Evolutionary conservation across 2,329 filamentous ascomycete genomes (phyloP).

Genomic region (Verruconis gallopava): DNA sequence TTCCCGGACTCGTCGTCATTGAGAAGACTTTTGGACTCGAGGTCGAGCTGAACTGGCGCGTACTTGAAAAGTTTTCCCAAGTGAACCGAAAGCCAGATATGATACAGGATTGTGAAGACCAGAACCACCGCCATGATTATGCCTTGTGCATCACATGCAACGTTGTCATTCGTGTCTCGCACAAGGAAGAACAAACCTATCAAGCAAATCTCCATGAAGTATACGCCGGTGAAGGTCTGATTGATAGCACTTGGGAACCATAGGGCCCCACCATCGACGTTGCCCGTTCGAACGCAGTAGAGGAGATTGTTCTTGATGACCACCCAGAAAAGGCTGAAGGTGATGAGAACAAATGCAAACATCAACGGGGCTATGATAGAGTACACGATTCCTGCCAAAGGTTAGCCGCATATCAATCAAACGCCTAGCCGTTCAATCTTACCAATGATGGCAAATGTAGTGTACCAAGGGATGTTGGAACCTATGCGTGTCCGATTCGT

Average conservation of each 20-base stretch:
- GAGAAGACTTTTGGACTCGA: slow-evolving; percentile 40
- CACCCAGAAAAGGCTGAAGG: slow-evolving; percentile 81
- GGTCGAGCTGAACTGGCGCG: slow-evolving; percentile 51
- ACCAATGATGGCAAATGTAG: slow-evolving; percentile 9
- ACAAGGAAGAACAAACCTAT: slow-evolving; percentile 82
- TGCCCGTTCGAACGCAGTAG: slow-evolving; percentile 72
- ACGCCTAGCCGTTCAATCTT: not conserved
- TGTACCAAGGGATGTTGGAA: slow-evolving; percentile 9
- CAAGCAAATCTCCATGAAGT: slow-evolving; percentile 84
- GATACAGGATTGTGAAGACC: slow-evolving; percentile 60
- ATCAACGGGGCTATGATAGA: slow-evolving; percentile 81
- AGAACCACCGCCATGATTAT: slow-evolving; percentile 70
- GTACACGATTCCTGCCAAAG: slow-evolving; percentile 58
- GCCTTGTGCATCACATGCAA: slow-evolving; percentile 60
- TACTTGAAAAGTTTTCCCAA: slow-evolving; percentile 80
- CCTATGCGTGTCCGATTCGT: slow-evolving; percentile 9
- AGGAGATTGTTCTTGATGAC: slow-evolving; percentile 95
- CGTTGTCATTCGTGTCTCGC: slow-evolving; percentile 38
- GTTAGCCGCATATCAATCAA: too few species aligned
- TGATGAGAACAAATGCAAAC: slow-evolving; percentile 82
- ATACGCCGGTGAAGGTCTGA: slow-evolving; percentile 86
- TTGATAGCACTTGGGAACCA: slow-evolving; percentile 89
- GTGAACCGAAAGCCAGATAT: slow-evolving; percentile 65
- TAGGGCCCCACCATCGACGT: slow-evolving; percentile 80
- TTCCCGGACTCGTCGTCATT: not conserved